Conservation (phyloP, 2,329 filamentous ascomycete species). For the Aspergillus pseudoviridinutans region DNA sequence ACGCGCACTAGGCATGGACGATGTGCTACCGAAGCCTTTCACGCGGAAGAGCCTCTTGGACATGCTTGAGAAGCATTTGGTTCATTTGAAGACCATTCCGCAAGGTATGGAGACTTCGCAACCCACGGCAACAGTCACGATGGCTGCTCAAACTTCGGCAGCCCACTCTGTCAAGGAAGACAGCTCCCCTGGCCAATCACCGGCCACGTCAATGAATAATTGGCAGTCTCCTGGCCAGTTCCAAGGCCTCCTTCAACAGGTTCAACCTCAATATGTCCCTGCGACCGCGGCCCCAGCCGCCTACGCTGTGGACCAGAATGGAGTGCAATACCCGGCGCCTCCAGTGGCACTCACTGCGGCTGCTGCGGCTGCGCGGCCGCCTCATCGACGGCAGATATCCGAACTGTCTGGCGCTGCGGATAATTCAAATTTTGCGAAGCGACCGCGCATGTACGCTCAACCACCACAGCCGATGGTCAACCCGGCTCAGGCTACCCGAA, state of each 20-base stretch:
- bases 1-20: conserved; percentile 76
- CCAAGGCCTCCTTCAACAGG: conserved; percentile 49
- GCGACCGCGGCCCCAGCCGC: conserved; percentile 34
- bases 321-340: conserved; percentile 37
- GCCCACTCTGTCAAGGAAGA: conserved; percentile 60
- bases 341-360: conserved; percentile 32
- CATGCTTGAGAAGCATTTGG: conserved; percentile 83
- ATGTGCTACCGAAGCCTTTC: conserved; percentile 94
- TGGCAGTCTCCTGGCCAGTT: conserved; percentile 62
- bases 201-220: conserved; percentile 54
- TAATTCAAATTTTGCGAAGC: conserved; percentile 51
- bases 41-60: conserved; percentile 81
- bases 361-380: conserved; percentile 27
- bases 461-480: conserved; percentile 45
- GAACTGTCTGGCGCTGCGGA: conserved; percentile 56
- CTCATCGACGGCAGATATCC: conserved; percentile 57
- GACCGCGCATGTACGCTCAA: conserved; percentile 54
- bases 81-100: conserved; percentile 70
- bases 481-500: conserved; percentile 47
- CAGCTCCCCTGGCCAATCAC: conserved; percentile 60
- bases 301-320: conserved; percentile 38
- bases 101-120: conserved; percentile 52
- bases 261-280: conserved; percentile 41
- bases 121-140: conserved; percentile 38
- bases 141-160: conserved; percentile 47